Evolutionary conservation across 225 moss, liverwort and hornwort genomes (phyloP), one percentile per base, ranked within the genome.

Genomic region (Antitrichia curtipendula): DNA sequence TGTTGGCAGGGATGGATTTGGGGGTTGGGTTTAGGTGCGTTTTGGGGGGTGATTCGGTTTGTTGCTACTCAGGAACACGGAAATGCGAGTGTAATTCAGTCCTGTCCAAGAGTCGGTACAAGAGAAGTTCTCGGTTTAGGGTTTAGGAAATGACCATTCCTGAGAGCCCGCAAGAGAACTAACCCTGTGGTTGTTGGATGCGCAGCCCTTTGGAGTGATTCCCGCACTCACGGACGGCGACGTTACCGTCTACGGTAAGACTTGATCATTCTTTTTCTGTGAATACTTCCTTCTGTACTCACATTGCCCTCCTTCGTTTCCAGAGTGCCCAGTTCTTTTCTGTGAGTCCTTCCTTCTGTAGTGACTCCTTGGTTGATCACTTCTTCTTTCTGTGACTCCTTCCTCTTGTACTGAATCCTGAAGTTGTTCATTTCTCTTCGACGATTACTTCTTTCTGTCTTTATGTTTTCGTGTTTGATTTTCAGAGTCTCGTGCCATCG

Each of bases 181-280:
- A 45, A 80, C 32, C 2, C 22, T 72, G 24, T 70, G 54, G 43
- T 45, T 45, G 13, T 31, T 21, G 7, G 78, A 40, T 83, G 64
- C 8, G 88, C 91, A 93, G 91, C 93, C 93, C 0, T 93, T 93
- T 28, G 93, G 88, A 75, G 50, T 87, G 63, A 19, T 93, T n/a
- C 93, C 93, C 8, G 40, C 57, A 8, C 19, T 91, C 6, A 50
- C 41, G 24, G 93, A 93, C 24, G 93, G 87, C 31, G 90, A 90
- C 27, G 9, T 93, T 3, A 72, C 66, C 2, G 18, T 93, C 31
- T 92, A 77, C 38, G 93, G 93, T 87, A 43, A 63, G 74, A 43
- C 53, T 17, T 27, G 22, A 41, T 31, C 53, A 5, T 34, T 29
- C 41, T 16, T 40, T 40, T 36, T 12, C 34, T 61, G 23, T 10